Percentiles rank a stretch among this genome's conserved stretches.
These are phyloP conservation scores for Saccharum hybrid DNA, from an alignment of 202 grass and related monocot species.

Conservation along the genomic window DNA sequence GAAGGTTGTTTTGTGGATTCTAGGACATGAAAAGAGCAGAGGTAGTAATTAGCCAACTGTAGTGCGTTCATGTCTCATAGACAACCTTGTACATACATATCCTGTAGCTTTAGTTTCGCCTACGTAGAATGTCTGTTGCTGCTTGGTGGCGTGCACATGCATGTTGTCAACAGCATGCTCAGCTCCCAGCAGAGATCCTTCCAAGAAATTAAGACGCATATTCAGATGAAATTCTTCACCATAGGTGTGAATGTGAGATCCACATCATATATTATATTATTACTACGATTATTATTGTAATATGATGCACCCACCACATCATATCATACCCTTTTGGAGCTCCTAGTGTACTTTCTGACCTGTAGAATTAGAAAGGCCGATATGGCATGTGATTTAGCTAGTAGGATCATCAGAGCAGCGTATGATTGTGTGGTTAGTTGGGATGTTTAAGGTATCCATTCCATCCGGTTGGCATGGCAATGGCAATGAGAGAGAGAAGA, in stretches of 20 bases:
- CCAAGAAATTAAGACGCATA: not conserved
- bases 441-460: not conserved
- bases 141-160: not conserved
- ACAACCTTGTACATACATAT: no score
- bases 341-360: constrained; percentile 4
- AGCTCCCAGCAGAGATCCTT: not conserved
- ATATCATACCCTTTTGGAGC: not conserved
- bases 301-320: not conserved
- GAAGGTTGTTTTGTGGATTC: no score
- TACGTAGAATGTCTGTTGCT: not conserved
- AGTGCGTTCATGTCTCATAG: no score
- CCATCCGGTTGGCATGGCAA: no score
- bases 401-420: not conserved
- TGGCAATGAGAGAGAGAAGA: no score
- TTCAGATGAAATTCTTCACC: not conserved
- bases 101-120: no score
- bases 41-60: no score
- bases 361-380: not conserved
- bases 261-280: not conserved
- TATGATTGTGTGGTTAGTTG: constrained; percentile 23
- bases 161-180: not conserved
- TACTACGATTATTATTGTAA: not conserved
- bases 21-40: no score
- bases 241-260: not conserved
- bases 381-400: not conserved